Evolutionary conservation across 148 eudicot species (phyloP).

Genomic region (Nepenthes mirabilis): DNA sequence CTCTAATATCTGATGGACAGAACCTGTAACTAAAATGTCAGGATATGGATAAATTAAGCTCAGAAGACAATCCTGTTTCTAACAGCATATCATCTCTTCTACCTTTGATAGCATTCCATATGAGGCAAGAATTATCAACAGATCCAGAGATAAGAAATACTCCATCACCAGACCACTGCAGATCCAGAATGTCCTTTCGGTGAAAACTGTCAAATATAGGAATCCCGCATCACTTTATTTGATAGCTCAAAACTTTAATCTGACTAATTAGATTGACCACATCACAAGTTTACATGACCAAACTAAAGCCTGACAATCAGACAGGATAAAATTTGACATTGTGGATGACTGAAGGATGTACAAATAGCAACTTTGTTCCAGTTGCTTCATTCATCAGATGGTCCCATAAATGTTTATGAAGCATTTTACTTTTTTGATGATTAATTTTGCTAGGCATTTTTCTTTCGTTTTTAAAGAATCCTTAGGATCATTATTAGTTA

Average conservation of each 20-base stretch:
- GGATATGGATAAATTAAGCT: neutral
- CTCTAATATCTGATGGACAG: constrained; percentile 86
- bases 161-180: constrained; percentile 88
- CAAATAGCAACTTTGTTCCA: no score
- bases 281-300: no score
- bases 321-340: no score
- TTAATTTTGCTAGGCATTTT: no score
- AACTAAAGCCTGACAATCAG: no score
- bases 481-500: no score
- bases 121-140: constrained; percentile 95
- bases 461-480: no score
- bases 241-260: neutral
- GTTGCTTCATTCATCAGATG: no score
- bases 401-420: no score
- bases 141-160: constrained; percentile 86
- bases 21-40: constrained; percentile 30
- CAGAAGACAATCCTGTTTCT: neutral
- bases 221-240: neutral
- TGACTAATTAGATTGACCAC: neutral
- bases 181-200: constrained; percentile 89
- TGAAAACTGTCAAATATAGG: constrained; percentile 46
- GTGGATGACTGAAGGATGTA: no score
- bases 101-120: constrained; percentile 95
- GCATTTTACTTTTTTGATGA: no score
- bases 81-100: constrained; percentile 1